Evolutionary conservation across 495 filamentous ascomycete genomes (phyloP).

Genomic region (Tuber aestivum): DNA sequence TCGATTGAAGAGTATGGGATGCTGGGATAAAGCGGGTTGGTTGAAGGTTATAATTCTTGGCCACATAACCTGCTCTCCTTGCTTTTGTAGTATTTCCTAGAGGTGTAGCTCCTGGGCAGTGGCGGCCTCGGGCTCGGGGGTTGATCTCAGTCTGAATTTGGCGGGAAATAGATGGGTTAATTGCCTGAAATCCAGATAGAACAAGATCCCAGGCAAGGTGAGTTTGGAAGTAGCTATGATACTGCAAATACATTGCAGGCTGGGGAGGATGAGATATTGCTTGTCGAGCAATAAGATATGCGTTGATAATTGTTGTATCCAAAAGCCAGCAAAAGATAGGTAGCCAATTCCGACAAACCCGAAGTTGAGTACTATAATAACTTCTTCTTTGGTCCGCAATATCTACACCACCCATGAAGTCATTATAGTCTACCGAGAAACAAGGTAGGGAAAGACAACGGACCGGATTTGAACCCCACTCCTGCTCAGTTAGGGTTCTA

Average conservation of each 20-base stretch:
- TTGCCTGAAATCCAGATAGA: background rate
- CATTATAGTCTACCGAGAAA: constrained; percentile 38
- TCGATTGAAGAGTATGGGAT: background rate
- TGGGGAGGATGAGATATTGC: background rate
- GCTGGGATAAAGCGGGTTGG: background rate
- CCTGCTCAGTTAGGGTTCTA: background rate
- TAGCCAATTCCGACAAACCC: constrained; percentile 25
- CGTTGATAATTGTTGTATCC: constrained; percentile 25
- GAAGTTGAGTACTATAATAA: constrained; percentile 30
- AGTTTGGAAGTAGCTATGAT: background rate
- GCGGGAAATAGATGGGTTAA: background rate
- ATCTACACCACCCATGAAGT: constrained; percentile 37
- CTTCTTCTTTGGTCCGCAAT: constrained; percentile 34
- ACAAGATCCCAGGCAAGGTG: background rate
- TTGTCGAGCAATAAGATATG: background rate
- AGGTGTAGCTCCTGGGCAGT: background rate
- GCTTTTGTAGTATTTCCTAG: background rate
- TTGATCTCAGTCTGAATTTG: background rate
- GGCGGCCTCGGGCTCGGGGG: background rate
- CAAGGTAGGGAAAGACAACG: background rate
- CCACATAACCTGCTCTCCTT: background rate
- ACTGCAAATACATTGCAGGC: background rate
- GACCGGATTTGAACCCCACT: constrained; percentile 3
- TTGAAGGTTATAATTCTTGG: background rate
- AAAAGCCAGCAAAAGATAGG: constrained; percentile 35